Evolutionary conservation across 495 filamentous ascomycete species (phyloP).

Genomic region (Daldinia caldariorum): DNA sequence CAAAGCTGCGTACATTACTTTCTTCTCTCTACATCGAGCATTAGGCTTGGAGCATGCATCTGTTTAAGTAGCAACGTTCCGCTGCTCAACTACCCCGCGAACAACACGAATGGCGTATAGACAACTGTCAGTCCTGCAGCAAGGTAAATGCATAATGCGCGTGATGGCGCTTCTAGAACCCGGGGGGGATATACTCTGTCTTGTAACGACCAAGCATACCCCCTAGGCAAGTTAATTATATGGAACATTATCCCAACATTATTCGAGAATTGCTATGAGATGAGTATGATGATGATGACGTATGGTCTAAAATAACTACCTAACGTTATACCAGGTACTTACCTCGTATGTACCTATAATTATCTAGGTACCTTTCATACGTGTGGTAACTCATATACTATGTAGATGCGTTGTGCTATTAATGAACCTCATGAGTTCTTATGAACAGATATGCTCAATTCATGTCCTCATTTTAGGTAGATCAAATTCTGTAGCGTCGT

Average conservation of each 20-base stretch:
- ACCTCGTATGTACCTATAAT: too few species aligned
- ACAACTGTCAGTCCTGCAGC: slow-evolving; percentile 33
- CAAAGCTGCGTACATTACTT: slow-evolving; percentile 4
- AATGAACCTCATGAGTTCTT: background rate
- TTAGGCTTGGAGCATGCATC: background rate
- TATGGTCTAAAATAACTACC: background rate
- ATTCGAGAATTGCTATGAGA: background rate
- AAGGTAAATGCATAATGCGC: slow-evolving; percentile 28
- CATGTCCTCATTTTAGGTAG: slow-evolving; percentile 29
- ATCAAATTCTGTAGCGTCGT: slow-evolving; percentile 27
- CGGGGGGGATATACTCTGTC: background rate
- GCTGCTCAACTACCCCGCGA: slow-evolving; percentile 32
- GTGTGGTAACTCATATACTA: background rate
- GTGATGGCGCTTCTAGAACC: slow-evolving; percentile 33
- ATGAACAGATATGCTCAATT: slow-evolving; percentile 5
- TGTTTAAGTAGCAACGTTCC: background rate
- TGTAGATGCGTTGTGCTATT: background rate
- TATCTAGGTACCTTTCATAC: background rate
- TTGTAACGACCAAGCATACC: background rate
- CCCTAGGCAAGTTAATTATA: slow-evolving; percentile 2
- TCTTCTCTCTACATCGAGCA: background rate
- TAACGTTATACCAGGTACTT: background rate
- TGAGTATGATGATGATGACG: slow-evolving; percentile 4
- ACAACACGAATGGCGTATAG: slow-evolving; percentile 19
- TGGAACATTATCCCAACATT: background rate